Evolutionary conservation across 2,329 filamentous ascomycete species (phyloP), one percentile per base, ranked within the genome.

Genomic region (Taxawa tesnikishii): DNA sequence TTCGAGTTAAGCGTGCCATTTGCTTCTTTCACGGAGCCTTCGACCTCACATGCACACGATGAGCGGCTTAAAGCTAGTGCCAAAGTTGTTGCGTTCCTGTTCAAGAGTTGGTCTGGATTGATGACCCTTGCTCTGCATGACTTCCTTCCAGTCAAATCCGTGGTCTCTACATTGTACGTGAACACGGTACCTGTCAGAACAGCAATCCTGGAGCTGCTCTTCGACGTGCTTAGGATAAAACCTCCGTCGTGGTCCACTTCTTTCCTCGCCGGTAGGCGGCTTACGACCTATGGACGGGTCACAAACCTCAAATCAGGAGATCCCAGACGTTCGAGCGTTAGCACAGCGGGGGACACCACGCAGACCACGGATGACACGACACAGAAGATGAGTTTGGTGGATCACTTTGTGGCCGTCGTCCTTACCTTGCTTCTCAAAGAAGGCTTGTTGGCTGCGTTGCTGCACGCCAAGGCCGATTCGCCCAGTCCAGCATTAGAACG

Each of bases 251-350:
- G 90, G 90, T 92, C 90, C 6, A 87, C 84, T 0, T 92, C 88
- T 0, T 98, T 94, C 53, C 70, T 98, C 28, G 90, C 92, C 21
- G 92, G 90, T 6, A 74, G 90, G 42, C 71, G 92, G 38, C 65
- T 98, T 28, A 98, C 92, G 1, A 98, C 90, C 0, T 98, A 98
- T 53, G 88, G 87, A n/a, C 73, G 92, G 46, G 87, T 96, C 23
- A 77, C 84, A 6, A 90, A 84, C 38, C 62, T 96, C 31, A 84
- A 83, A 43, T n/a, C n/a, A n/a, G n/a, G n/a, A n/a, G n/a, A n/a
- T n/a, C n/a, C n/a, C n/a, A n/a, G n/a, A n/a, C n/a, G n/a, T n/a
- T n/a, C n/a, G n/a, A 67, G 76, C 1, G 66, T 75, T 69, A 14
- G 51, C 63, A 6, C 65, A 65, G 36, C 57, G 68, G 23, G 68